Evolutionary conservation across 116 monocot species (phyloP).

Genomic region (Zostera marina): DNA sequence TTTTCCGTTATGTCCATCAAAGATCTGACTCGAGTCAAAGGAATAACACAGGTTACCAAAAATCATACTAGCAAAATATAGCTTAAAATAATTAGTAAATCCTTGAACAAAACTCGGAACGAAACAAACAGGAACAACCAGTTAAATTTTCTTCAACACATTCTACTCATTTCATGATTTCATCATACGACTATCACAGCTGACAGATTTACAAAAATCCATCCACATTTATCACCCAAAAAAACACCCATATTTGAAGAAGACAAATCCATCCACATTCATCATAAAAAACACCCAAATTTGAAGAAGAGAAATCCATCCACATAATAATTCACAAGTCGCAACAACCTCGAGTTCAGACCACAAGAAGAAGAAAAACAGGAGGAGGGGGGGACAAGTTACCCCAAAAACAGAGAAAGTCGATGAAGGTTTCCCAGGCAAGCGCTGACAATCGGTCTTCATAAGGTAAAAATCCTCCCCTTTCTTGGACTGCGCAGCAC

Average conservation of each 20-base stretch:
- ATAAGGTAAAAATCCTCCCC: slow-evolving; percentile 68
- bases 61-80: background rate
- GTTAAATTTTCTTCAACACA: too few species aligned
- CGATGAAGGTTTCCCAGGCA: slow-evolving; percentile 27
- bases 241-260: background rate
- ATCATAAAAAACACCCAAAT: background rate
- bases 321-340: background rate
- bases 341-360: background rate
- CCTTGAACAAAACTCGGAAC: too few species aligned
- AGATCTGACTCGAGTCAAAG: slow-evolving; percentile 24
- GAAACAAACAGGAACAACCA: too few species aligned
- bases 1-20: slow-evolving; percentile 64
- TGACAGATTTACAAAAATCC: too few species aligned
- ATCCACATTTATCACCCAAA: too few species aligned
- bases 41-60: background rate
- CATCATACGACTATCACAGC: too few species aligned
- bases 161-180: too few species aligned
- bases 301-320: background rate
- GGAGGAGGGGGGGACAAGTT: background rate
- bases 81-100: too few species aligned
- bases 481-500: slow-evolving; percentile 50
- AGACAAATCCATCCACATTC: background rate
- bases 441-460: slow-evolving; percentile 43
- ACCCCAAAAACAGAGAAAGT: slow-evolving; percentile 75
- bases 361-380: background rate